These are phyloP conservation scores for Pichia sp. DNA, from an alignment of 1,139 yeast species.

Conservation along the genomic window DNA sequence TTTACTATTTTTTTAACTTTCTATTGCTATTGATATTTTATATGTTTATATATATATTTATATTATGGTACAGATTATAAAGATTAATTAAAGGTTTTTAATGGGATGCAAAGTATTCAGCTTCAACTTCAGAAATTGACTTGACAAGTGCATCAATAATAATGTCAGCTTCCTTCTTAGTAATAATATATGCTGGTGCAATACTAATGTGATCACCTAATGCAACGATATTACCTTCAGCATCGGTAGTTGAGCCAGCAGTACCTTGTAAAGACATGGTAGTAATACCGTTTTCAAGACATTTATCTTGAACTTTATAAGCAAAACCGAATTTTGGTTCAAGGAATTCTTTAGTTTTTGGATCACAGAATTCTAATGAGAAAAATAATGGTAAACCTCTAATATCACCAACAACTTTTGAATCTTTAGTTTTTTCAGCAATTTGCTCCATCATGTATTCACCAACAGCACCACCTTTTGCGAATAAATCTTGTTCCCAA, in stretches of 20 bases:
- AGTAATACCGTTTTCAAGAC: conserved; percentile 40
- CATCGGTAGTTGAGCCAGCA: conserved; percentile 29
- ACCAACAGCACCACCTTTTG: conserved; percentile 47
- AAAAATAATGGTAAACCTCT: conserved; percentile 61
- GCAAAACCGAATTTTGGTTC: conserved; percentile 31
- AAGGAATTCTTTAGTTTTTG: conserved; percentile 44
- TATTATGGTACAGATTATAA: not conserved
- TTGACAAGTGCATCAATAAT: conserved; percentile 18
- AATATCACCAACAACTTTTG: conserved; percentile 46
- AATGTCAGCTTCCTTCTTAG: conserved; percentile 39
- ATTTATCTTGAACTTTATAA: conserved; percentile 32
- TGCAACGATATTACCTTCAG: conserved; percentile 20
- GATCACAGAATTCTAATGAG: conserved; percentile 51
- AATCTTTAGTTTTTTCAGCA: conserved; percentile 30
- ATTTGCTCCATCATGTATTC: conserved; percentile 41
- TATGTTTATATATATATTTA: not conserved
- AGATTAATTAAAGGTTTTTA: not conserved
- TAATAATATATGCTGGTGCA: conserved; percentile 46
- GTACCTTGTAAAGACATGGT: conserved; percentile 43
- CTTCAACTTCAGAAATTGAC: conserved; percentile 17
- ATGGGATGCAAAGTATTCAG: conserved; percentile 13
- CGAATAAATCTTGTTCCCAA: conserved; percentile 36
- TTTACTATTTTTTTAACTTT: no score
- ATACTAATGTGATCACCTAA: conserved; percentile 45
- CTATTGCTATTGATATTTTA: no score